These are phyloP conservation scores for Marsdenia floribunda DNA, from an alignment of 257 asterid species.

Conservation along the genomic window DNA sequence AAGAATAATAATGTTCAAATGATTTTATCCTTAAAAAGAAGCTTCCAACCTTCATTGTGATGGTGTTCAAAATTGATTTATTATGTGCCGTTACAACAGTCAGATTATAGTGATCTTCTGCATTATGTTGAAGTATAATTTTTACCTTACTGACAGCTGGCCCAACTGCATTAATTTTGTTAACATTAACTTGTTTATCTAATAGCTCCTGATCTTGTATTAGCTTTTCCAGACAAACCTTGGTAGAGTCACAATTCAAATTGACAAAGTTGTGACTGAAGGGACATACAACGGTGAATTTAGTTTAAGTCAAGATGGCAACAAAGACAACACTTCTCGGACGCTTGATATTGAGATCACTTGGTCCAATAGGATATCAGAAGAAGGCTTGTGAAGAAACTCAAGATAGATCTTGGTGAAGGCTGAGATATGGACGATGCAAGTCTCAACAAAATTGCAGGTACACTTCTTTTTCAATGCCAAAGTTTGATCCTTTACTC, in stretches of 20 bases:
- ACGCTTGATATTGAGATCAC: slow-evolving; percentile 66
- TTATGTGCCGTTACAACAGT: neutral
- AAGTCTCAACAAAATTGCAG: too few species aligned
- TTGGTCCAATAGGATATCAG: slow-evolving; percentile 54
- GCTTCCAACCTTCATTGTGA: too few species aligned
- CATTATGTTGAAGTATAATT: neutral
- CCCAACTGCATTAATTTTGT: neutral
- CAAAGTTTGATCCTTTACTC: neutral
- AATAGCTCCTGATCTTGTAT: neutral
- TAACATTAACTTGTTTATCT: neutral
- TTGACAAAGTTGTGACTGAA: slow-evolving; percentile 74
- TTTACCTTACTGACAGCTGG: neutral
- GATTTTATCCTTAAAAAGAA: neutral
- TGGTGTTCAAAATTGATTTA: neutral
- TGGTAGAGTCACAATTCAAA: slow-evolving; percentile 66
- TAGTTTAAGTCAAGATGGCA: slow-evolving; percentile 49
- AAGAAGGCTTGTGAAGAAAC: slow-evolving; percentile 26
- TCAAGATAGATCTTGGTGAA: slow-evolving; percentile 5
- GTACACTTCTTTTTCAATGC: slow-evolving; percentile 1
- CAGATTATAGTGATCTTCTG: neutral
- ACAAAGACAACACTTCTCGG: slow-evolving; percentile 50
- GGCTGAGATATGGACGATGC: slow-evolving; percentile 15
- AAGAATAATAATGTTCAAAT: neutral
- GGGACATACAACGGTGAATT: slow-evolving; percentile 62
- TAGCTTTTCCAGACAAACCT: slow-evolving; percentile 50